Conservation (phyloP, 164 flowering plant genomes). For the Liquidambar formosana region DNA sequence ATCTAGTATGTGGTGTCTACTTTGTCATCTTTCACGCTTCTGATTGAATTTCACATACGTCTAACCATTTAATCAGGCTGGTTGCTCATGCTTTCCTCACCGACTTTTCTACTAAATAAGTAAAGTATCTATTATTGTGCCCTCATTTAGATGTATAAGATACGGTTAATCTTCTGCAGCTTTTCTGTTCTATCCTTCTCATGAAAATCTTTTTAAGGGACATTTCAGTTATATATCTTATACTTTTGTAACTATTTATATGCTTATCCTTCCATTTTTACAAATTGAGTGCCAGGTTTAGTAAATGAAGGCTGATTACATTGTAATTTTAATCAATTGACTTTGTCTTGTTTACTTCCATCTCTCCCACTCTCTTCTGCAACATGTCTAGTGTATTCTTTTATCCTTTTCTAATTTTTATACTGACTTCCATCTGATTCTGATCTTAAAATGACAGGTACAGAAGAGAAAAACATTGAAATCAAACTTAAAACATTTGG, state of each 20-base stretch:
- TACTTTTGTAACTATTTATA: not conserved
- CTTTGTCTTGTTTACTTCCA: not conserved
- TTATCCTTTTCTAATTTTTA: not conserved
- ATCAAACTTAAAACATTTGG: conserved; percentile 62
- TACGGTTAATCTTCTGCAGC: not conserved
- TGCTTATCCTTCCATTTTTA: not conserved
- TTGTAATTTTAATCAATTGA: not conserved
- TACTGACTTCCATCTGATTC: conserved; percentile 9
- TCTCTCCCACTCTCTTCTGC: not conserved
- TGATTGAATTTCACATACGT: not conserved
- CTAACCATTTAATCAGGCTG: not conserved
- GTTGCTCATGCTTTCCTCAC: not conserved
- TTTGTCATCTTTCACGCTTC: not conserved
- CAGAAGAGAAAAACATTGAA: conserved; percentile 68
- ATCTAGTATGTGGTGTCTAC: not conserved
- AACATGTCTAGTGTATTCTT: not conserved
- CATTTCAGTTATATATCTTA: not conserved
- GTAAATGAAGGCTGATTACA: too few relatives aligned
- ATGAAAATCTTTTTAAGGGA: not conserved
- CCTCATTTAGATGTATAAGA: too few relatives aligned
- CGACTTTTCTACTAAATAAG: too few relatives aligned
- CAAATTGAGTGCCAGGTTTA: not conserved
- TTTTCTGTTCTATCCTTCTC: not conserved
- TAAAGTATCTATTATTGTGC: too few relatives aligned
- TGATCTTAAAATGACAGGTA: conserved; percentile 42